phyloP scores from a whole-genome alignment of 495 filamentous ascomycete species.

The Collariella sp. region DNA sequence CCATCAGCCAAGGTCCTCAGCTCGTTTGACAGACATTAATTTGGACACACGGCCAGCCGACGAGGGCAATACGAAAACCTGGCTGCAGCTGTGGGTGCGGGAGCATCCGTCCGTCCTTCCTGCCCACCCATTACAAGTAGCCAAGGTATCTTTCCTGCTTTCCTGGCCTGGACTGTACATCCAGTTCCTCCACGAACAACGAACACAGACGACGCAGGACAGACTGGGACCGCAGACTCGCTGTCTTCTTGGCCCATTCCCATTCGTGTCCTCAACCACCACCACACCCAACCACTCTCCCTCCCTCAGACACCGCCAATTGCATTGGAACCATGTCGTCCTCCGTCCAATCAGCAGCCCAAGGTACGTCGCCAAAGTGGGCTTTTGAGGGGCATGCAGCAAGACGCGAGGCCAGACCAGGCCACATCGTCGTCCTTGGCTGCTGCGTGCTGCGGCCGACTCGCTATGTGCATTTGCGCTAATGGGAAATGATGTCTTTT shows the following conservation, averaged over 20 bases:
- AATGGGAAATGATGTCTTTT: slow-evolving; percentile 14
- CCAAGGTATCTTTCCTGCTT: neutral
- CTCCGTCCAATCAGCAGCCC: slow-evolving; percentile 20
- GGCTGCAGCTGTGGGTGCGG: neutral
- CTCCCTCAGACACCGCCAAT: slow-evolving; percentile 4
- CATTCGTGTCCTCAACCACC: slow-evolving; percentile 8
- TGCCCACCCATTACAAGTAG: neutral
- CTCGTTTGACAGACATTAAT: no score
- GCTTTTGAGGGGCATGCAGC: slow-evolving; percentile 5
- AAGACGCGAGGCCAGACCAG: slow-evolving; percentile 8
- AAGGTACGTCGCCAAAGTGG: slow-evolving; percentile 19
- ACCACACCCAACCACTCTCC: neutral
- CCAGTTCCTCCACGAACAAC: slow-evolving; percentile 2
- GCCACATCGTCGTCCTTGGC: slow-evolving; percentile 12
- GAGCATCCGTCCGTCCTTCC: neutral
- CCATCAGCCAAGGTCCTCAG: no score
- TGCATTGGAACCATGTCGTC: slow-evolving; percentile 23
- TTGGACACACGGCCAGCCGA: no score
- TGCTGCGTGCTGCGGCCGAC: neutral
- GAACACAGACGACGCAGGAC: neutral
- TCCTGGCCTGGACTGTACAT: no score
- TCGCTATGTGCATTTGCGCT: slow-evolving; percentile 18
- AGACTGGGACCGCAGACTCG: neutral
- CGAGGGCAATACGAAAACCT: neutral
- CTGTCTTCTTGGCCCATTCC: slow-evolving; percentile 8